Evolutionary conservation across 306 rosid species (phyloP).

Genomic region (Calophaca sinica): DNA sequence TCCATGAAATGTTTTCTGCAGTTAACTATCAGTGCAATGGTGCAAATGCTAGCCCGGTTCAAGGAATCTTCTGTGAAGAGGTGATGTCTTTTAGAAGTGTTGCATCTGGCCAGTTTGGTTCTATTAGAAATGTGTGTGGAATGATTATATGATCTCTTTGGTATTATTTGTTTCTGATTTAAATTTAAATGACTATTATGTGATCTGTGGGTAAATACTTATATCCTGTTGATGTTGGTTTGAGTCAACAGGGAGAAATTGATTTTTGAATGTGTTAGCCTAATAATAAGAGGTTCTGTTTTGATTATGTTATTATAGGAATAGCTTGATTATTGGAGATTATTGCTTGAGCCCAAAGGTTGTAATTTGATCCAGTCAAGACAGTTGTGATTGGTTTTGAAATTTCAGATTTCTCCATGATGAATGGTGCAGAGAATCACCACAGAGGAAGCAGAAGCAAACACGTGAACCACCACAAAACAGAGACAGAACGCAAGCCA

Average conservation of each 20-base stretch:
- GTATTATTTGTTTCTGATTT: not conserved
- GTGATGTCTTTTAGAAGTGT: constrained; percentile 50
- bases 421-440: no score
- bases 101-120: constrained; percentile 22
- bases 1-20: constrained; percentile 92
- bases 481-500: no score
- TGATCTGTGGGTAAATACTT: constrained; percentile 12
- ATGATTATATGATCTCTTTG: no score
- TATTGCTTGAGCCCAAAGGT: no score
- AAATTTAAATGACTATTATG: not conserved
- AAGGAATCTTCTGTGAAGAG: constrained; percentile 89
- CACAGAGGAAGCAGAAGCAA: no score
- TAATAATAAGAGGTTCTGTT: no score
- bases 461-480: no score
- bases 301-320: no score
- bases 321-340: no score
- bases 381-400: constrained; percentile 41
- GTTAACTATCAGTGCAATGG: constrained; percentile 78
- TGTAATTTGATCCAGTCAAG: no score
- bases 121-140: not conserved
- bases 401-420: no score
- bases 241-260: constrained; percentile 74
- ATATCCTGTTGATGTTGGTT: constrained; percentile 28
- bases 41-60: constrained; percentile 82
- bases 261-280: constrained; percentile 86